Evolutionary conservation across 495 filamentous ascomycete species (phyloP).

Genomic region (Penicillium chermesinum): DNA sequence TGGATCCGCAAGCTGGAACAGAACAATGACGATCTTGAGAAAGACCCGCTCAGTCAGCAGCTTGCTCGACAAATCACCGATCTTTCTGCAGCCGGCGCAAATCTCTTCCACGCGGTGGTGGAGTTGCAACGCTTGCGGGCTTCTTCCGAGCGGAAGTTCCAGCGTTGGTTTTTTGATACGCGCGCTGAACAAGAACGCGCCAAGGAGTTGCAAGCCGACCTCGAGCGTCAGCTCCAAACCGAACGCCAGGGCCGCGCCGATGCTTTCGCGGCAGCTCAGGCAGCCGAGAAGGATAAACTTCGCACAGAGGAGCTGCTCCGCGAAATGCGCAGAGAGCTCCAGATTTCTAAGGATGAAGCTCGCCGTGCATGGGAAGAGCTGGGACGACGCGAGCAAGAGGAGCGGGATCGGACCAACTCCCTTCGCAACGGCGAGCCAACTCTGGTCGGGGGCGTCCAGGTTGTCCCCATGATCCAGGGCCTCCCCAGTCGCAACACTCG

Average conservation of each 20-base stretch:
- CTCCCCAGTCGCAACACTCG: constrained; percentile 61
- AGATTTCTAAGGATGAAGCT: constrained; percentile 94
- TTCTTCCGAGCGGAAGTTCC: constrained; percentile 94
- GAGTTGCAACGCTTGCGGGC: constrained; percentile 94
- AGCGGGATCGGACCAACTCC: constrained; percentile 82
- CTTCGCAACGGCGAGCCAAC: constrained; percentile 85
- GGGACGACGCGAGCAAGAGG: constrained; percentile 87
- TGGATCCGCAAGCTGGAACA: constrained; percentile 92
- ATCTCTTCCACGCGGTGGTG: constrained; percentile 95
- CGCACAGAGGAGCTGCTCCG: constrained; percentile 68
- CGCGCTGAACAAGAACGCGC: constrained; percentile 79
- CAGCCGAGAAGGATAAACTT: constrained; percentile 59
- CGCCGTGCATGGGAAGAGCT: constrained; percentile 96
- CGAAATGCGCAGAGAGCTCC: constrained; percentile 85
- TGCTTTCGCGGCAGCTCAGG: constrained; percentile 55
- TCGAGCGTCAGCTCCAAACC: constrained; percentile 64
- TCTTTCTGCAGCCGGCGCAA: constrained; percentile 90
- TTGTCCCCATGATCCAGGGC: constrained; percentile 89
- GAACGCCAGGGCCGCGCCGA: constrained; percentile 68
- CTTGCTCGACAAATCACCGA: constrained; percentile 92
- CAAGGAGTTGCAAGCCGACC: constrained; percentile 76
- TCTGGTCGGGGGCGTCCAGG: constrained; percentile 86
- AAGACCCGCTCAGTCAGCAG: constrained; percentile 78
- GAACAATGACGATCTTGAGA: constrained; percentile 75
- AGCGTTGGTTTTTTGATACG: constrained; percentile 97